Evolutionary conservation across 306 rosid genomes (phyloP), one percentile per base, ranked within the genome.

Genomic region (Sophora flavescens): DNA sequence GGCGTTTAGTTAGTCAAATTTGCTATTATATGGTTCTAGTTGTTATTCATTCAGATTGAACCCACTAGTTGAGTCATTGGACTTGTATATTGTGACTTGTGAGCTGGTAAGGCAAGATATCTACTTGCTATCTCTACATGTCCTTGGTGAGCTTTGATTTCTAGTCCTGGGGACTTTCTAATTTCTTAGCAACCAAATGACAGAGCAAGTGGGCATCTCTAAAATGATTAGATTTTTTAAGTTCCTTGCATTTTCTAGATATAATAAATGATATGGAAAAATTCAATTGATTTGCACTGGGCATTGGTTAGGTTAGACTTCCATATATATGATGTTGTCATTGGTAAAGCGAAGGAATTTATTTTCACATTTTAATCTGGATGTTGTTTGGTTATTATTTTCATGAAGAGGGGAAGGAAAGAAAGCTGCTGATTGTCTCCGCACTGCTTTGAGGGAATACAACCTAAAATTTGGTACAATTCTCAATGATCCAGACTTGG

Each of bases 401-500:
- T 81, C 76, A 80, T 86, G 84, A 83, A 92, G 99, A 87, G 97
- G 97, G 89, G 97, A 95, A 84, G 99, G 97, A 83, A 88, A 86
- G 88, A 92, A 89, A 82, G 96, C 97, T 41, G 92, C 97, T 42
- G 96, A 89, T 33, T 90, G 91, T 79, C 93, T 95, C 41, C 97
- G 97, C 56, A 87, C 87, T 64, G 95, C 97, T 58, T 85, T 95
- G 81, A 95, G 83, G 84, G 97, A 92, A 44, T 92, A 92, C 88
- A 82, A 88, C 79, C 93, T 95, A 72, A 95, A 95, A 87, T 95
- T 92, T 63, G 95, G 91, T 69, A 95, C 99, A 48, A 87, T 95
- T 85, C 88, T 95, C 85, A 95, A 95, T 78, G 97, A 95, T 86
- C 97, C 99, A 15, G 97, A 95, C 84, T 84, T 95, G 92, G 93